Conservation (phyloP, 805 yeast species). For the Priceomyces haplophilus region DNA sequence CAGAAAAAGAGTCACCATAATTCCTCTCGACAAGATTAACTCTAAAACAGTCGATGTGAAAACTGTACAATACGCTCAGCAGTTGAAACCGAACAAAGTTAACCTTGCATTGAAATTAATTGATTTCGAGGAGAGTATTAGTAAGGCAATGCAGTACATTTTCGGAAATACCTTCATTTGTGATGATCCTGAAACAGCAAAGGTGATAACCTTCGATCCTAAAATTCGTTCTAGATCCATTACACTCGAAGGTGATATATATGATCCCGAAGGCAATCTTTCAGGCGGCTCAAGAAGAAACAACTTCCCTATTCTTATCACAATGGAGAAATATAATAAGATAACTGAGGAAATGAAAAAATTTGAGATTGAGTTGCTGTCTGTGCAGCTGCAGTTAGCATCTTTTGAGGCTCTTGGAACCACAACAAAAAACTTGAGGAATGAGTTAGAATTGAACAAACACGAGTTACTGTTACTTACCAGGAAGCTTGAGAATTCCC, state of each 20-base stretch:
- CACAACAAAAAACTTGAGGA: slow-evolving; percentile 54
- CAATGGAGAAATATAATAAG: slow-evolving; percentile 62
- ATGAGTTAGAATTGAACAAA: slow-evolving; percentile 51
- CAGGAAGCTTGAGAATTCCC: slow-evolving; percentile 53
- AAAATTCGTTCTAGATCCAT: slow-evolving; percentile 76
- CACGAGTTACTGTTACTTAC: slow-evolving; percentile 59
- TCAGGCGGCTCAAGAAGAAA: slow-evolving; percentile 88
- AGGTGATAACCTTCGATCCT: slow-evolving; percentile 83
- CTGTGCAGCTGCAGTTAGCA: slow-evolving; percentile 38
- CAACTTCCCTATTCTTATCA: slow-evolving; percentile 55
- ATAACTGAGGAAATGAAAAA: slow-evolving; percentile 36
- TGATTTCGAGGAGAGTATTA: slow-evolving; percentile 66
- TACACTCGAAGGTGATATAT: slow-evolving; percentile 88
- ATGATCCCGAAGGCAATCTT: slow-evolving; percentile 93
- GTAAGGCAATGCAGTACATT: slow-evolving; percentile 83
- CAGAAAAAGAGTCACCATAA: slow-evolving; percentile 80
- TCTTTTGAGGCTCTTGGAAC: slow-evolving; percentile 43
- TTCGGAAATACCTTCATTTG: slow-evolving; percentile 91
- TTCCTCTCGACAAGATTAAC: slow-evolving; percentile 84
- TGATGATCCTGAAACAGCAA: slow-evolving; percentile 83
- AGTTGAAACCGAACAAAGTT: slow-evolving; percentile 77
- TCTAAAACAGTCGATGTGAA: slow-evolving; percentile 53
- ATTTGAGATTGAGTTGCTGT: slow-evolving; percentile 42
- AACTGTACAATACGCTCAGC: slow-evolving; percentile 62
- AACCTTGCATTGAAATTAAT: slow-evolving; percentile 85